Conservation (phyloP, 768 basidiomycete species). For the Boletus vermiculosoides region DNA sequence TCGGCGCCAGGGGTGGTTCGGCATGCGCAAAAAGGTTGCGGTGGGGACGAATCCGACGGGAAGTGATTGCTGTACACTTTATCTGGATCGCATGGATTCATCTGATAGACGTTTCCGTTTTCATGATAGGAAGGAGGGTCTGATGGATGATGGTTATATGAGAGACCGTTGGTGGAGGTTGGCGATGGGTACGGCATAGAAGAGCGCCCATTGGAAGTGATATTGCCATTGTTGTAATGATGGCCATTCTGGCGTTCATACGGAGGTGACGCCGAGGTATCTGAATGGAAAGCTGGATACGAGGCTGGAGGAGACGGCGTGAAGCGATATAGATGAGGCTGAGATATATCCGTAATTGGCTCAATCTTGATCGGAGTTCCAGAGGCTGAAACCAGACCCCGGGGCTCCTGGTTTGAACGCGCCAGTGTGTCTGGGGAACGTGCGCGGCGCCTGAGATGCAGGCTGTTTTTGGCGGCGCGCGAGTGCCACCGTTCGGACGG, state of each 20-base stretch:
- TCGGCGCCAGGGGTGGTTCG: slow-evolving; percentile 59
- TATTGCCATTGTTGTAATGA: slow-evolving; percentile 32
- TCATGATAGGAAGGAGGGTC: slow-evolving; percentile 35
- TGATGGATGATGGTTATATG: slow-evolving; percentile 34
- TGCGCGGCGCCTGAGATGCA: slow-evolving; percentile 42
- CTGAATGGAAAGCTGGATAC: slow-evolving; percentile 52
- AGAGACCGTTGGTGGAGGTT: slow-evolving; percentile 34
- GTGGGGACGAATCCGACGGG: slow-evolving; percentile 30
- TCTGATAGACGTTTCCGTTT: slow-evolving; percentile 37
- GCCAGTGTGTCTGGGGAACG: slow-evolving; percentile 37
- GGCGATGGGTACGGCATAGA: slow-evolving; percentile 36
- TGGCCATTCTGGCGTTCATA: slow-evolving; percentile 36
- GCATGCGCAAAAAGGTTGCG: slow-evolving; percentile 55
- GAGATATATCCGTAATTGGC: slow-evolving; percentile 46
- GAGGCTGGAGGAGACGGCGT: slow-evolving; percentile 59
- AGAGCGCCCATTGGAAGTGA: slow-evolving; percentile 27
- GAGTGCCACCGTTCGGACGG: slow-evolving; percentile 87
- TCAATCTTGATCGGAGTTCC: slow-evolving; percentile 71
- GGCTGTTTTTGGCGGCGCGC: slow-evolving; percentile 66
- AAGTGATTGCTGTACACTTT: slow-evolving; percentile 35
- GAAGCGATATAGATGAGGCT: slow-evolving; percentile 64
- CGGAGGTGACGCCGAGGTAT: slow-evolving; percentile 37
- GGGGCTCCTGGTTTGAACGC: slow-evolving; percentile 37
- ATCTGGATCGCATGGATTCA: slow-evolving; percentile 35
- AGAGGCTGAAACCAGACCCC: slow-evolving; percentile 42